Evolutionary conservation across 2,329 filamentous ascomycete species (phyloP).

Genomic region (Phaeoacremonium minimum): DNA sequence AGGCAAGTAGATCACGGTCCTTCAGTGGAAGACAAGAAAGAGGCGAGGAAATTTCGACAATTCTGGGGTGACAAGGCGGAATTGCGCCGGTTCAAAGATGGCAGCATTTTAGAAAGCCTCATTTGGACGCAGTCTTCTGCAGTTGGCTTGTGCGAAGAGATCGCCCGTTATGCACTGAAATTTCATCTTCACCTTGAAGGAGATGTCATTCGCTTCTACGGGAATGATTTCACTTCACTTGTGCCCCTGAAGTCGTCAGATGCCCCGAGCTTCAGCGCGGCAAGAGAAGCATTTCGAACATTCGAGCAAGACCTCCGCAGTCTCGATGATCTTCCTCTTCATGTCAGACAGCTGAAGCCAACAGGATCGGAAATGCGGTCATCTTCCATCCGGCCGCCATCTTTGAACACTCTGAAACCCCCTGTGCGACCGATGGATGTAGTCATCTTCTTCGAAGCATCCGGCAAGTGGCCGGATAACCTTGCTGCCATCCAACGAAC

Average conservation of each 20-base stretch:
- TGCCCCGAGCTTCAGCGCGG: conserved; percentile 59
- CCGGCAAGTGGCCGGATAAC: conserved; percentile 90
- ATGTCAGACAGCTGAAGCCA: conserved; percentile 74
- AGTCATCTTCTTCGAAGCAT: conserved; percentile 88
- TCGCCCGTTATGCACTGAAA: conserved; percentile 66
- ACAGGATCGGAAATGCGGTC: conserved; percentile 71
- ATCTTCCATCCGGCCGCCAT: conserved; percentile 56
- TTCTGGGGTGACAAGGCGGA: conserved; percentile 97
- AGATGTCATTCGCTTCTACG: conserved; percentile 47
- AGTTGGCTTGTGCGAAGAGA: conserved; percentile 71
- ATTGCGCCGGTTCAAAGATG: conserved; percentile 89
- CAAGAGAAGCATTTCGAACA: conserved; percentile 65
- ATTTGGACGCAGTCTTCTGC: conserved; percentile 70
- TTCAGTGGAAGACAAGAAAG: conserved; percentile 77
- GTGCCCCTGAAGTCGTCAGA: conserved; percentile 43
- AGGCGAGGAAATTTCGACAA: conserved; percentile 73
- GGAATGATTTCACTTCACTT: conserved; percentile 44
- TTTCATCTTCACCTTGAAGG: conserved; percentile 62
- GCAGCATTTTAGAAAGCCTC: conserved; percentile 86
- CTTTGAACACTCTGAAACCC: conserved; percentile 37
- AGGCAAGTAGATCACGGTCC: conserved; percentile 87
- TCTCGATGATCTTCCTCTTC: conserved; percentile 81
- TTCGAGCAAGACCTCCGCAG: conserved; percentile 74
- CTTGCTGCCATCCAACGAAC: conserved; percentile 86
- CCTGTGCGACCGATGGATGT: conserved; percentile 63